A percentile compares a stretch with the other conserved stretches of the same genome.
These are phyloP conservation scores for Puya raimondii DNA, from an alignment of 176 grass and related monocot species.

Conservation along the genomic window DNA sequence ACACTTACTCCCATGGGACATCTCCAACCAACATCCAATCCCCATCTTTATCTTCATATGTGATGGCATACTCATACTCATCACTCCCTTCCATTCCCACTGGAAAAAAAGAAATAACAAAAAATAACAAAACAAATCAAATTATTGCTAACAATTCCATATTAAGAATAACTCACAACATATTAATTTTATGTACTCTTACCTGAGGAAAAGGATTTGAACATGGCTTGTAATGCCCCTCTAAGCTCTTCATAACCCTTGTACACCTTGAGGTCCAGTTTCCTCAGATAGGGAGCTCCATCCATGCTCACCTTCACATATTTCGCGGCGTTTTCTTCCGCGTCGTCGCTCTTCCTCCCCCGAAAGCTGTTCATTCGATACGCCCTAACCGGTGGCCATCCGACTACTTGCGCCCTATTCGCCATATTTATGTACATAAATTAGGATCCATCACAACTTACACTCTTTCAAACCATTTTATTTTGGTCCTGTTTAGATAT, in stretches of 20 bases:
- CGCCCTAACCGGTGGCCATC: constrained; percentile 3
- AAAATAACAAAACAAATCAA: neutral
- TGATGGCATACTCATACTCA: constrained; percentile 57
- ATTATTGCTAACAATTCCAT: neutral
- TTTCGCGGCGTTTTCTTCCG: constrained; percentile 28
- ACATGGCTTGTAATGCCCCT: constrained; percentile 55
- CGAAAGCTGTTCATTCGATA: constrained; percentile 16
- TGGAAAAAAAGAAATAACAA: constrained; percentile 14
- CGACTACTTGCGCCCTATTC: constrained; percentile 1
- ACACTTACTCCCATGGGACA: constrained; percentile 86
- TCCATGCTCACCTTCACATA: constrained; percentile 98
- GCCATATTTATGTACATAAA: neutral
- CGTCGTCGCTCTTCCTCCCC: constrained; percentile 17
- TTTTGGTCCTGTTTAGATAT: too few relatives aligned
- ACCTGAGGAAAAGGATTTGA: constrained; percentile 73
- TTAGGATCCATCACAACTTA: neutral
- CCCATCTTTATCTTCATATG: constrained; percentile 86
- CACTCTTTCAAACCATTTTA: too few relatives aligned
- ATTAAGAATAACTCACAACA: neutral
- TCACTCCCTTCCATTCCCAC: constrained; percentile 53
- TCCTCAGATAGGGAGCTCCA: constrained; percentile 73
- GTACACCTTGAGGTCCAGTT: constrained; percentile 68
- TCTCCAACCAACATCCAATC: constrained; percentile 99
- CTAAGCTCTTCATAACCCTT: constrained; percentile 60
- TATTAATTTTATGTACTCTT: neutral